A percentile compares a stretch with the other conserved stretches of the same genome.
phyloP scores from a whole-genome alignment of 192 early-diverging fungal species.

The Backusella morwellensis region DNA sequence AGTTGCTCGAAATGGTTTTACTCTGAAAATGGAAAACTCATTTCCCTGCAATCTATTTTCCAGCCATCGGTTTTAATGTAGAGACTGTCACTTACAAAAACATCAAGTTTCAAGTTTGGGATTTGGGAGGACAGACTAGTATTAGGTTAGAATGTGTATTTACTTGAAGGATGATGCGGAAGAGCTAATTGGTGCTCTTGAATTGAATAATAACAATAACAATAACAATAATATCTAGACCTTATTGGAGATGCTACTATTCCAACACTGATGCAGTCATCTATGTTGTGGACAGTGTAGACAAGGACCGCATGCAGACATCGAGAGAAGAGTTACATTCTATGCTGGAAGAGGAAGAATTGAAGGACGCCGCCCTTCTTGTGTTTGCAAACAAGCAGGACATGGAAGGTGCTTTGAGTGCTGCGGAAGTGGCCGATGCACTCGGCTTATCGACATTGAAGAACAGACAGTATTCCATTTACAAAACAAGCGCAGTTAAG shows the following conservation, averaged over 20 bases:
- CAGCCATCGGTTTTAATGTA: slow-evolving; percentile 80
- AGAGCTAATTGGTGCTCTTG: background rate
- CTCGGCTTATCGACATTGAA: slow-evolving; percentile 82
- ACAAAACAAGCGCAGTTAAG: slow-evolving; percentile 90
- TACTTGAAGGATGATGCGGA: background rate
- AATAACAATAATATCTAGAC: slow-evolving; percentile 35
- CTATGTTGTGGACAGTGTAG: slow-evolving; percentile 94
- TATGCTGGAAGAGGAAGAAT: slow-evolving; percentile 96
- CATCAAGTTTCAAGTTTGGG: slow-evolving; percentile 99
- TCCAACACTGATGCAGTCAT: slow-evolving; percentile 98
- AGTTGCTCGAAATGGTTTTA: slow-evolving; percentile 9
- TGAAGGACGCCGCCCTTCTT: slow-evolving; percentile 82
- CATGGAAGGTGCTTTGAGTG: slow-evolving; percentile 89
- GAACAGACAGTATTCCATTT: slow-evolving; percentile 92
- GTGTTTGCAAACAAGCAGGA: slow-evolving; percentile 99
- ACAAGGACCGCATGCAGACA: slow-evolving; percentile 85
- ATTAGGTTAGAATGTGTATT: slow-evolving; percentile 38
- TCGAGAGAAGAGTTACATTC: slow-evolving; percentile 87
- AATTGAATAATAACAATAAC: background rate
- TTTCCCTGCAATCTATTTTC: background rate
- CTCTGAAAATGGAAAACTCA: background rate
- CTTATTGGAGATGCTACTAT: slow-evolving; percentile 99
- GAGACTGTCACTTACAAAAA: slow-evolving; percentile 97
- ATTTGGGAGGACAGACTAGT: slow-evolving; percentile 83
- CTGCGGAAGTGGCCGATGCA: slow-evolving; percentile 84